Base-by-base conservation (phyloP, 2,329 filamentous ascomycete genomes). In the Xylaria sp. region DNA sequence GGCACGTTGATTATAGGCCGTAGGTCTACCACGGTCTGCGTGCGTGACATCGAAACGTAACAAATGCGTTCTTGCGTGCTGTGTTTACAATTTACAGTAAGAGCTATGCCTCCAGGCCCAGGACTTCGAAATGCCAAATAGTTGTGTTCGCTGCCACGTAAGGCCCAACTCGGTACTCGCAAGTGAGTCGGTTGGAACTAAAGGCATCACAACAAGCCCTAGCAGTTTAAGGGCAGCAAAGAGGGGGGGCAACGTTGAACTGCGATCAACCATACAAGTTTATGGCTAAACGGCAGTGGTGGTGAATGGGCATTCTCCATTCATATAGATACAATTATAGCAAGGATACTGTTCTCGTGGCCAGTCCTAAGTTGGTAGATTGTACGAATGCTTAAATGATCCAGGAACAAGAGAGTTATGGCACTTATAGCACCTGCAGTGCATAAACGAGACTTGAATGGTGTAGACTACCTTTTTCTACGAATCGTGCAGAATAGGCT, bases 391-490 rank as follows among this genome's bases (percentile, higher is more conserved):
- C 58, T 56, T 23, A 14, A 43, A 31, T 42, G 54, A 60, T 21
- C 55, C 56, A 62, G 51, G 35, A 12, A 55, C 35, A 21, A 49
- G 49, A 54, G 19, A 35, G 11, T 15, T 31, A 31, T 58, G 56
- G 60, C 37, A 57, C 43, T 31, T 38, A 33, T 49, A 55, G 28
- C 62, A 46, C 50, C 53, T 40, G 49, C 38, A 46, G 47, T 57
- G 60, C 56, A 65, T 57, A 63, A 46, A 52, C 31, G 52, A 60
- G 50, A 40, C 54, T 33, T 31, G 35, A 45, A n/a, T n/a, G n/a
- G n/a, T n/a, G n/a, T n/a, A n/a, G n/a, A n/a, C 51, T 54, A 37
- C 57, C 40, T 63, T 37, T 54, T 46, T 64, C 40, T 53, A 55
- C 63, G 56, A 47, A 60, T 40, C 42, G 57, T n/a, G 23, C 52